A percentile compares a stretch with the other conserved stretches of the same genome.
phyloP scores from a whole-genome alignment of 352 stramenopile genomes.

The Pythium biforme region DNA sequence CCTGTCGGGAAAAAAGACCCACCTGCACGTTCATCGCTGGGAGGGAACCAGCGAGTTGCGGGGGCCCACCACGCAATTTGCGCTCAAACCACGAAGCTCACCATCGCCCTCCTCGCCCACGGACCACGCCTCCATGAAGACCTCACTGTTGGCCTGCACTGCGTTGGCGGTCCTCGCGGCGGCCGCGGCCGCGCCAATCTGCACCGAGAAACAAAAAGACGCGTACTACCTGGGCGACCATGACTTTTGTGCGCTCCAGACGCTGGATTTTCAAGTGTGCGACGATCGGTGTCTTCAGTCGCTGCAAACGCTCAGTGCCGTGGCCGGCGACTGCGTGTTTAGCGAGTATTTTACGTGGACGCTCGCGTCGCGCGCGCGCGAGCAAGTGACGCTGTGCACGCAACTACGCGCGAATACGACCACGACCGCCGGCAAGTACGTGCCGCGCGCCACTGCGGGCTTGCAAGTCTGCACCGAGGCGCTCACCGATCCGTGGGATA shows the following conservation, averaged over 20 bases:
- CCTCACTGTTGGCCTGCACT: neutral
- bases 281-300: neutral
- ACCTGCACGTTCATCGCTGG: too few species aligned
- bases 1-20: too few species aligned
- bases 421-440: neutral
- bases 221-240: neutral
- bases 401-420: neutral
- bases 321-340: neutral
- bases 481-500: neutral
- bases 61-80: neutral
- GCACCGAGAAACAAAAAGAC: neutral
- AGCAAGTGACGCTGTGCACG: neutral
- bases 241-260: neutral
- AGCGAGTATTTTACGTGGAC: neutral
- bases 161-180: neutral
- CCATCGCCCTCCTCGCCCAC: neutral
- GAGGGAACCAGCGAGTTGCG: too few species aligned
- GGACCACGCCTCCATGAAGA: too few species aligned
- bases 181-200: neutral
- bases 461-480: neutral
- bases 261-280: neutral
- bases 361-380: neutral
- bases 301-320: neutral
- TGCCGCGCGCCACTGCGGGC: neutral
- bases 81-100: neutral